Percentiles rank a stretch among this genome's conserved stretches.
Evolutionary conservation across 1,284 basidiomycete genomes (phyloP).

Genomic region (Sphaerobolus stellatus): DNA sequence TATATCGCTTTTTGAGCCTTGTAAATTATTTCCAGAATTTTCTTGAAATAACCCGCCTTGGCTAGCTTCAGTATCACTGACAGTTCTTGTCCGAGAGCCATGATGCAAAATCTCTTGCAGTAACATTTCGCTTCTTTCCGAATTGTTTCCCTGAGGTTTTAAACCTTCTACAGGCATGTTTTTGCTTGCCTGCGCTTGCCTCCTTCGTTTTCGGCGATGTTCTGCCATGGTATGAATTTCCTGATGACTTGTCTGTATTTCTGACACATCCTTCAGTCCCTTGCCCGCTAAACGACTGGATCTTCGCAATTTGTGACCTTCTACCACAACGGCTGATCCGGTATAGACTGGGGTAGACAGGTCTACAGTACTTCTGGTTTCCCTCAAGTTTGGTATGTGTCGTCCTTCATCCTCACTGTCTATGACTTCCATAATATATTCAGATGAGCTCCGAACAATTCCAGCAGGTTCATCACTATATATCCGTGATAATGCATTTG

Average conservation of each 20-base stretch:
- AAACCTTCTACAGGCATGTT: too few species aligned
- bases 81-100: too few species aligned
- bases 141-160: background rate
- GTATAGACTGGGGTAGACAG: constrained; percentile 2
- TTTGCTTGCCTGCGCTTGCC: too few species aligned
- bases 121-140: too few species aligned
- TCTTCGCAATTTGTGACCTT: background rate
- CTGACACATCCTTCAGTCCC: too few species aligned
- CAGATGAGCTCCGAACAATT: constrained; percentile 4
- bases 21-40: too few species aligned
- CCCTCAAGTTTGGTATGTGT: too few species aligned
- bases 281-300: background rate
- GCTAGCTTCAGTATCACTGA: too few species aligned
- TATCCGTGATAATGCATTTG: constrained; percentile 18
- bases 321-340: background rate
- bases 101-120: too few species aligned
- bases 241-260: background rate
- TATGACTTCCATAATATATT: constrained; percentile 14
- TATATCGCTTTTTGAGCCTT: background rate
- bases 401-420: background rate
- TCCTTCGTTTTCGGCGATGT: too few species aligned
- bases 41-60: too few species aligned
- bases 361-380: background rate
- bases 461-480: constrained; percentile 16
- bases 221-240: background rate